Base-by-base conservation (phyloP, 2,329 filamentous ascomycete species). In the Capronia americana region DNA sequence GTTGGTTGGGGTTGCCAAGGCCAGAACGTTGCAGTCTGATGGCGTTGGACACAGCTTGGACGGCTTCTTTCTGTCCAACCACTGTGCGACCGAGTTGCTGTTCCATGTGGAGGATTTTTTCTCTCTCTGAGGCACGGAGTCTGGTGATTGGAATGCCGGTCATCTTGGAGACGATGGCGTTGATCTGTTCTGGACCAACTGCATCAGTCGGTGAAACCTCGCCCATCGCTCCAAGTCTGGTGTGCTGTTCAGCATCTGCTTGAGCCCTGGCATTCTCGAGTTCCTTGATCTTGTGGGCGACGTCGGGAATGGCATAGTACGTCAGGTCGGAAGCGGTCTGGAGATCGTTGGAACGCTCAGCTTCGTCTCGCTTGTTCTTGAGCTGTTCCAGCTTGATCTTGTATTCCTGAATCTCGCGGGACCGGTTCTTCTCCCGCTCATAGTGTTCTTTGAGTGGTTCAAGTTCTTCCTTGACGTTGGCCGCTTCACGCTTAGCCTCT, bases 91-190 rank as follows among this genome's bases (percentile, higher is more conserved):
- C 83, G 6, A 99, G 88, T 55, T 90, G 89, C 75, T 87, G 90
- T 81, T 99, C 95, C 95, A 99, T 99, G 75, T 96, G 86, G 70
- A 99, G 86, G n/a, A 99, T 86, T 84, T 98, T 98, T 78, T 99
- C 95, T 81, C 97, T 98, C 81, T 99, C 95, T 0, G 93, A 91
- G 0, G 95, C 97, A 82, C 91, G 94, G 48, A 99, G 88, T 68
- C 94, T 87, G 4, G 93, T 98, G 66, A 99, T 92, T 0, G 95
- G 95, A 73, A 99, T 99, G 70, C 95, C 95, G n/a, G 95, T 99
- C 92, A 93, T 97, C 68, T 93, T 90, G 62, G 91, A 91, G 61
- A 99, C 95, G 68, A 99, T 99, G 76, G 98, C 94, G 77, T 99
- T 98, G 85, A 99, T 99, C 79, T 99, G 93, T 71, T 99, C 95